These are phyloP conservation scores for Umbelopsis sp. DNA, from an alignment of 192 early-diverging fungal species.

Conservation along the genomic window DNA sequence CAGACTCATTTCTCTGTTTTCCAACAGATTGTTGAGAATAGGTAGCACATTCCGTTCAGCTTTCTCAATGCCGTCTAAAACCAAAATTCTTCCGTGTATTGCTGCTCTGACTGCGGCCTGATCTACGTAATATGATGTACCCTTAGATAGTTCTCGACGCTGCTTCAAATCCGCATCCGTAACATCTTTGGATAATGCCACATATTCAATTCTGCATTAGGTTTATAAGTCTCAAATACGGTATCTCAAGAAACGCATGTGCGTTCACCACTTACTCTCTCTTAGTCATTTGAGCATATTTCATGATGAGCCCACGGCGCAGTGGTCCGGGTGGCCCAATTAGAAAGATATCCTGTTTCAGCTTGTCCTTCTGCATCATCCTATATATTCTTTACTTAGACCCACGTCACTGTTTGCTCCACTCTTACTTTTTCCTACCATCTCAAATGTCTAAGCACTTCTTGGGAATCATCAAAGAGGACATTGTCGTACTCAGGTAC, in stretches of 20 bases:
- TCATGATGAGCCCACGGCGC: conserved; percentile 66
- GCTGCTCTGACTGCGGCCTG: conserved; percentile 63
- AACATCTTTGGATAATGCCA: conserved; percentile 71
- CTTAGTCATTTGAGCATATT: conserved; percentile 70
- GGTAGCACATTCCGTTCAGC: conserved; percentile 86
- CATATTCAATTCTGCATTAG: conserved; percentile 64
- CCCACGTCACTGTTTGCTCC: too few species aligned
- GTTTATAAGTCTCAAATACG: not conserved
- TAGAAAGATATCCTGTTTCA: conserved; percentile 81
- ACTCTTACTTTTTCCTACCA: conserved; percentile 25
- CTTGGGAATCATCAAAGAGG: conserved; percentile 60
- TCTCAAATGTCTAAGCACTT: conserved; percentile 44
- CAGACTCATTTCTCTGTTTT: conserved; percentile 84
- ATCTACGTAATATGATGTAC: conserved; percentile 65
- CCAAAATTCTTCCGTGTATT: conserved; percentile 62
- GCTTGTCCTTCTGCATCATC: conserved; percentile 85
- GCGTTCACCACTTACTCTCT: conserved; percentile 37
- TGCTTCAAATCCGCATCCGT: conserved; percentile 84
- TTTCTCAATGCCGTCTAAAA: conserved; percentile 75
- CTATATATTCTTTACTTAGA: conserved; percentile 34
- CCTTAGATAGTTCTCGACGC: conserved; percentile 69
- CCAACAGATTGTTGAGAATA: conserved; percentile 82
- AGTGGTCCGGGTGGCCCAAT: conserved; percentile 75
- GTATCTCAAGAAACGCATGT: not conserved
- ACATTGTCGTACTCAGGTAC: conserved; percentile 54